A percentile compares a stretch with the other conserved stretches of the same genome.
phyloP scores from a whole-genome alignment of 345 rosid genomes.

The Citrus cavaleriei region DNA sequence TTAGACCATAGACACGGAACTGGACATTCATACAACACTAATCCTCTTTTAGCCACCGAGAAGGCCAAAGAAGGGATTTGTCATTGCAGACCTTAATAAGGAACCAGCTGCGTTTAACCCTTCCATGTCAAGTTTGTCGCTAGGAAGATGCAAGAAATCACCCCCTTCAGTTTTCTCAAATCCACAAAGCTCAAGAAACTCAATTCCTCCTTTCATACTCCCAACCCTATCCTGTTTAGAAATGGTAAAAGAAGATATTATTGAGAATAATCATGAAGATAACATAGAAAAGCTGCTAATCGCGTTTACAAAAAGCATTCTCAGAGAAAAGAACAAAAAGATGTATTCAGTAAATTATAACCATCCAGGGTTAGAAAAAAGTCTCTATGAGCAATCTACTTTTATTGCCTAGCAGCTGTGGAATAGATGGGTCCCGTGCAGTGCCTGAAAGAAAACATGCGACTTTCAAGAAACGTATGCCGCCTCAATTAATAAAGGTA shows the following conservation, averaged over 20 bases:
- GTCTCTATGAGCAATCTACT: not conserved
- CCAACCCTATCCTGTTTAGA: conserved; percentile 60
- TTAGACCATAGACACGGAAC: not conserved
- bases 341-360: not conserved
- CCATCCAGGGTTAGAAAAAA: not conserved
- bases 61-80: conserved; percentile 78
- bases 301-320: not conserved
- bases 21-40: not conserved
- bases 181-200: conserved; percentile 87
- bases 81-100: conserved; percentile 50
- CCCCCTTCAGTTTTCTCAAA: conserved; percentile 55
- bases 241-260: not conserved
- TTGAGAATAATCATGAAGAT: not conserved
- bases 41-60: conserved; percentile 24
- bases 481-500: not conserved
- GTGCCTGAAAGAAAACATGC: not conserved
- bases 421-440: not conserved
- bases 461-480: not conserved
- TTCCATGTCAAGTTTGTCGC: conserved; percentile 39
- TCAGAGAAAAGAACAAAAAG: not conserved
- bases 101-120: conserved; percentile 51
- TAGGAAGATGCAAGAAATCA: conserved; percentile 47
- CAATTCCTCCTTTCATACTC: conserved; percentile 47
- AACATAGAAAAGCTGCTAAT: not conserved
- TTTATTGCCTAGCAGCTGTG: not conserved